These are phyloP conservation scores for Neurospora hispaniola DNA, from an alignment of 495 filamentous ascomycete species.

Conservation along the genomic window DNA sequence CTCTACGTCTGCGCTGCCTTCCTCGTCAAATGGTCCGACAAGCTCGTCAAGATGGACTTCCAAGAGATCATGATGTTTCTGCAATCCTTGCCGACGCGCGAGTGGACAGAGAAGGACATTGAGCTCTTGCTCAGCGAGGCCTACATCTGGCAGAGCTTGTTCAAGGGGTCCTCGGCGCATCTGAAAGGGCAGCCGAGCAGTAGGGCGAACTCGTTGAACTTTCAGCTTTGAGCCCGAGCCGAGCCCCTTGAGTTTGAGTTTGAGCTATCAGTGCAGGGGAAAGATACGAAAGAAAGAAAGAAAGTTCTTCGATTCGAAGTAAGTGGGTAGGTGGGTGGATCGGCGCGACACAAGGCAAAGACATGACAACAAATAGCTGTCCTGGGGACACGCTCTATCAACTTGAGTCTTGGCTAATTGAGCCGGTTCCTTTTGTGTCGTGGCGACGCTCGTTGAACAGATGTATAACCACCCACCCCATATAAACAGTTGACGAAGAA, in stretches of 20 bases:
- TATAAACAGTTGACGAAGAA: too few relatives aligned
- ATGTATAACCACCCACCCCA: too few relatives aligned
- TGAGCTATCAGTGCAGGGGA: too few relatives aligned
- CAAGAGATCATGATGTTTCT: constrained; percentile 99
- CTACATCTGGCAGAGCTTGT: constrained; percentile 91
- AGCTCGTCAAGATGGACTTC: constrained; percentile 94
- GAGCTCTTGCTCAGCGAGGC: constrained; percentile 91
- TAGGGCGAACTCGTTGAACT: constrained; percentile 27
- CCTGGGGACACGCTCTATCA: too few relatives aligned
- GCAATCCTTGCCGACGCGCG: constrained; percentile 84
- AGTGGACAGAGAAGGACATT: constrained; percentile 97
- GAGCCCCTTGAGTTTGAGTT: background rate
- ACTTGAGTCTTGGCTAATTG: too few relatives aligned
- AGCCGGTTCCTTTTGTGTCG: too few relatives aligned
- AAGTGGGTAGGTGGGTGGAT: too few relatives aligned
- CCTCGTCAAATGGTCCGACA: constrained; percentile 96
- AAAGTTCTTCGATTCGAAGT: background rate
- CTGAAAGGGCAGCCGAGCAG: constrained; percentile 40
- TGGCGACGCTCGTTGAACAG: too few relatives aligned
- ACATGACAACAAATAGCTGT: too few relatives aligned
- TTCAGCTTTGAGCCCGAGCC: constrained; percentile 27
- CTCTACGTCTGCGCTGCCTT: constrained; percentile 98
- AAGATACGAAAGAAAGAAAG: background rate
- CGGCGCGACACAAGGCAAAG: too few relatives aligned
- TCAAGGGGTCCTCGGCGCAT: constrained; percentile 80